Base-by-base conservation (phyloP, 2,329 filamentous ascomycete genomes). In the Hypoxylon sp. region DNA sequence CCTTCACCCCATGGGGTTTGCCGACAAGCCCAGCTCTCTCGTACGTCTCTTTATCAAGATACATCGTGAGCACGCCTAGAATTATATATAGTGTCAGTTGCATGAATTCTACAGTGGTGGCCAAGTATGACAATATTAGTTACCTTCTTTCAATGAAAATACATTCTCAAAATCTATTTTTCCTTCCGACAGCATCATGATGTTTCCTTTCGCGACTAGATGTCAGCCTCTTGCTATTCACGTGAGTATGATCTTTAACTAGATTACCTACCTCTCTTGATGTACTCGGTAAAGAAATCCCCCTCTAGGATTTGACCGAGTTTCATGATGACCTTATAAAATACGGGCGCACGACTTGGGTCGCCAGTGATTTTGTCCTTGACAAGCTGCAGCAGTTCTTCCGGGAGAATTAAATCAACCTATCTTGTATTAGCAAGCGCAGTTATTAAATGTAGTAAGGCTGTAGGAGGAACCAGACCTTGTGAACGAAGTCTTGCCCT, bases 161-260 rank as follows among this genome's bases (percentile, higher is more conserved):
- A 91, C 84, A 73, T 92, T 92, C 74, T 94, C 91, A 2, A 90
- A 85, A 2, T 89, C 90, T 6, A 86, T 83, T 33, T 87, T 86
- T 11, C 94, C 94, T 78, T 94, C 88, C 0, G 94, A 97, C 1
- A 97, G 85, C 91, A 98, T 93, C 73, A 93, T 80, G 53, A 97
- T 83, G 76, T 94, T 90, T 4, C 93, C 93, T 94, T 60, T 19
- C 66, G 26, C 2, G 14, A 17, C 14, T 39, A 6, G n/a, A 59
- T 24, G 17, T 63, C 19, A 68, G 46, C 19, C 11, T 19, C 26
- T 11, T 26, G 8, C n/a, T 35, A 9, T 8, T 10, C 5, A 31
- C 6, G 3, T 1, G 33, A 22, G 42, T 52, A 3, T 0, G 47
- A 9, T 2, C 5, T 5, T 1, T 0, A 17, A 13, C 1, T 11